Evolutionary conservation across 257 asterid genomes (phyloP).

Genomic region (Nicotiana attenuata): DNA sequence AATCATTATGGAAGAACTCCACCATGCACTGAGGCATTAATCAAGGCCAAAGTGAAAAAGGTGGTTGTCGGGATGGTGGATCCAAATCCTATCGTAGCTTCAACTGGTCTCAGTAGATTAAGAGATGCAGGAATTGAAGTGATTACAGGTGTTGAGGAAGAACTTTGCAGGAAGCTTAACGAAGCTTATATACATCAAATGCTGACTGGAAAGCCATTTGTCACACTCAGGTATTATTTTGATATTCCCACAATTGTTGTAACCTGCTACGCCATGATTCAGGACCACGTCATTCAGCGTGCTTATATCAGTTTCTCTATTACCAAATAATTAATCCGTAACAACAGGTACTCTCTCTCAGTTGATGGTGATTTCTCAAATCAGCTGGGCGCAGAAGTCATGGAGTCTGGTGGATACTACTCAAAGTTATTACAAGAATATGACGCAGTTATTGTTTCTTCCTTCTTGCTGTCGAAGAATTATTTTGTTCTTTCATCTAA

Average conservation of each 20-base stretch:
- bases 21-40: conserved; percentile 88
- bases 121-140: conserved; percentile 80
- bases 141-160: conserved; percentile 76
- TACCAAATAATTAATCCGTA: not conserved
- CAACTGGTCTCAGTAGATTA: conserved; percentile 63
- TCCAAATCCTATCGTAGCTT: conserved; percentile 86
- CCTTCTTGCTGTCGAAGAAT: conserved; percentile 22
- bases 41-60: conserved; percentile 66
- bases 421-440: conserved; percentile 79
- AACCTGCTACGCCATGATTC: not conserved
- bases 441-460: conserved; percentile 61
- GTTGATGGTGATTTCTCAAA: conserved; percentile 52
- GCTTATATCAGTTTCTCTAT: not conserved
- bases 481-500: conserved; percentile 43
- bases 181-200: conserved; percentile 79
- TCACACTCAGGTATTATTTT: conserved; percentile 59
- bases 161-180: conserved; percentile 63
- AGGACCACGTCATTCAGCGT: not conserved
- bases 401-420: conserved; percentile 72
- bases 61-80: conserved; percentile 97
- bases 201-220: conserved; percentile 72
- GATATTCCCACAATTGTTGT: not conserved
- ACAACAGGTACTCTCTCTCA: conserved; percentile 72
- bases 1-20: conserved; percentile 97
- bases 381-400: conserved; percentile 52